Evolutionary conservation across 345 rosid genomes (phyloP).

Genomic region (Mallotus nudiflorus): DNA sequence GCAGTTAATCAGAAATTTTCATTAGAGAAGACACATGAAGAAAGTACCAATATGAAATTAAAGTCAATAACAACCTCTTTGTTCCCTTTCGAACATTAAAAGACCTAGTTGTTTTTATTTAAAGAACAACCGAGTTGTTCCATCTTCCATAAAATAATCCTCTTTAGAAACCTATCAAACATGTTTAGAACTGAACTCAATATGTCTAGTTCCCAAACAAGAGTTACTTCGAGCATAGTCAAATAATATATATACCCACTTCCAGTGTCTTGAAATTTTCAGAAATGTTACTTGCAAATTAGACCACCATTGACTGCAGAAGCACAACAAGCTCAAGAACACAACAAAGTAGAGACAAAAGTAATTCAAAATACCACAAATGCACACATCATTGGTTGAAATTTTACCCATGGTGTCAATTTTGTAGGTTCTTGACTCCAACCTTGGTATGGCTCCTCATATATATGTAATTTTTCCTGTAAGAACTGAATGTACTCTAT

Average conservation of each 20-base stretch:
- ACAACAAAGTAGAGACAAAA: not conserved
- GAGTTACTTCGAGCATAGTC: not conserved
- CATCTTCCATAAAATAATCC: not conserved
- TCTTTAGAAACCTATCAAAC: not conserved
- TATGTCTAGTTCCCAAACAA: not conserved
- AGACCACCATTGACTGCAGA: not conserved
- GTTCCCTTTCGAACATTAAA: too few species aligned
- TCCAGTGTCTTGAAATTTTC: not conserved
- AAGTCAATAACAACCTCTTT: not conserved
- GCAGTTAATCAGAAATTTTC: too few species aligned
- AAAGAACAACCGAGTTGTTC: not conserved
- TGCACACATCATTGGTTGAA: not conserved
- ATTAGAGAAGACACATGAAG: too few species aligned
- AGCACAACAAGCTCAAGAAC: not conserved
- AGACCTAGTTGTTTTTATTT: too few species aligned
- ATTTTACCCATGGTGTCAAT: slow-evolving; percentile 29
- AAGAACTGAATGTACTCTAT: slow-evolving; percentile 39
- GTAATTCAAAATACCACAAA: not conserved
- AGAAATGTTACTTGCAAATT: not conserved
- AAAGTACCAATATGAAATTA: not conserved
- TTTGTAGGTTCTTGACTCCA: slow-evolving; percentile 32
- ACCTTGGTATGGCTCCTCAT: slow-evolving; percentile 27
- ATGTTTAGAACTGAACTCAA: not conserved
- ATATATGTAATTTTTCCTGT: slow-evolving; percentile 30
- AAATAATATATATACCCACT: not conserved